These are phyloP conservation scores for Pseudonitzschia multiseries DNA, from an alignment of 108 stramenopile species.

Conservation along the genomic window DNA sequence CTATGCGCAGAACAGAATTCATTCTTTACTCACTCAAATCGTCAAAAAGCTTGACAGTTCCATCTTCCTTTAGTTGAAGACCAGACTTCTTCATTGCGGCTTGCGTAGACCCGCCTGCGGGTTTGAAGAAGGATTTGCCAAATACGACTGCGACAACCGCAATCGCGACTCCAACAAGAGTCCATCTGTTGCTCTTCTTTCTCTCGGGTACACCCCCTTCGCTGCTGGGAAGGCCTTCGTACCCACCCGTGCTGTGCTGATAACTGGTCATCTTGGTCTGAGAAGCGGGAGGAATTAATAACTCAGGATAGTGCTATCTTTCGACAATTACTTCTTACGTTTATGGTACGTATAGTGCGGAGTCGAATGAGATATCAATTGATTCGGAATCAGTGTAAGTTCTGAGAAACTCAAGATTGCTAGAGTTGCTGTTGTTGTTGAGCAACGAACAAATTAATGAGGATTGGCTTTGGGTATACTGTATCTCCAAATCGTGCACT, in stretches of 20 bases:
- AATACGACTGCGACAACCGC: constrained; percentile 14
- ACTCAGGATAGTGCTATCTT: neutral
- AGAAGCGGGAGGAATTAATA: neutral
- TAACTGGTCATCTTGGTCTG: constrained; percentile 18
- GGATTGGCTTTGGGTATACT: too few species aligned
- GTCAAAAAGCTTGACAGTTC: constrained; percentile 59
- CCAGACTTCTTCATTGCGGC: constrained; percentile 33
- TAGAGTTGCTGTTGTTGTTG: too few species aligned
- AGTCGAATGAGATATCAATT: too few species aligned
- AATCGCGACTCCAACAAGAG: constrained; percentile 7
- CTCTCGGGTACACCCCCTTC: neutral
- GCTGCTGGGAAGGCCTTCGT: constrained; percentile 16
- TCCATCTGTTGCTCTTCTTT: constrained; percentile 28
- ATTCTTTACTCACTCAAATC: constrained; percentile 36
- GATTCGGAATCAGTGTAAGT: too few species aligned
- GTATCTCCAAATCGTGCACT: neutral
- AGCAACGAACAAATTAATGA: too few species aligned
- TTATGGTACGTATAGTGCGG: too few species aligned
- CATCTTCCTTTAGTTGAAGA: constrained; percentile 28
- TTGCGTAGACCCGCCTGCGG: constrained; percentile 20
- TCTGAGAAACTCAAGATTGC: too few species aligned
- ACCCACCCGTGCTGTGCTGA: constrained; percentile 22
- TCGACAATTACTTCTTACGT: too few species aligned
- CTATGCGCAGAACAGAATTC: neutral
- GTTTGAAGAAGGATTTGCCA: constrained; percentile 7